phyloP scores from a whole-genome alignment of 179 eudicot species.

The Carnegiea gigantea region DNA sequence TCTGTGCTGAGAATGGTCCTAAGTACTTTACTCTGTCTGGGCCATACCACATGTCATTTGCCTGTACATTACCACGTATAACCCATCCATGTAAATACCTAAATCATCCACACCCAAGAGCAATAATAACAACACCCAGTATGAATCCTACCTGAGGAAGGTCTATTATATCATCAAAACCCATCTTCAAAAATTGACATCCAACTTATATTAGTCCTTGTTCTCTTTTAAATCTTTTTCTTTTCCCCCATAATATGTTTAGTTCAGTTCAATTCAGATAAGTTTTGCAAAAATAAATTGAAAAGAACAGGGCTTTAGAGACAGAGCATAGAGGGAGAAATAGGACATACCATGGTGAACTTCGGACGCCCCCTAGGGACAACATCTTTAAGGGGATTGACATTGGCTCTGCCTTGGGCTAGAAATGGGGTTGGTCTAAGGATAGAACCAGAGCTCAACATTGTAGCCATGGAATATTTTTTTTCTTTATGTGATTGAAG shows the following conservation, averaged over 20 bases:
- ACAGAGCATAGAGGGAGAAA: neutral
- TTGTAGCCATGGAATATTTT: conserved; percentile 44
- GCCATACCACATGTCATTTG: conserved; percentile 85
- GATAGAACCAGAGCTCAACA: conserved; percentile 51
- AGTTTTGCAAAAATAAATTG: too few relatives aligned
- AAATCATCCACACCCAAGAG: neutral
- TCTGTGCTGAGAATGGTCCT: conserved; percentile 89
- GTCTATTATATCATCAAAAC: too few relatives aligned
- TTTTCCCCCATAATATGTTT: too few relatives aligned
- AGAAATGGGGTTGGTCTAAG: conserved; percentile 63
- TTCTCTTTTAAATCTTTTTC: too few relatives aligned
- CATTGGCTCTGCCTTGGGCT: conserved; percentile 54
- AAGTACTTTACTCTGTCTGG: conserved; percentile 82
- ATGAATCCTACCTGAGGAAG: too few relatives aligned
- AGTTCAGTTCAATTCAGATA: too few relatives aligned
- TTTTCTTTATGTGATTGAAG: neutral
- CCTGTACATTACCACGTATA: conserved; percentile 15
- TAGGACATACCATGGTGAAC: conserved; percentile 55
- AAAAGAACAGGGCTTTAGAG: too few relatives aligned
- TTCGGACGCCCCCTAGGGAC: conserved; percentile 59
- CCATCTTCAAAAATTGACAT: neutral
- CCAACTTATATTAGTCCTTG: too few relatives aligned
- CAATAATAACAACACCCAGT: too few relatives aligned
- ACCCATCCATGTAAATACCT: neutral
- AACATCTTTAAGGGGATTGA: conserved; percentile 56